phyloP scores from a whole-genome alignment of 1,284 basidiomycete species.

The Tylopilus sp. region DNA sequence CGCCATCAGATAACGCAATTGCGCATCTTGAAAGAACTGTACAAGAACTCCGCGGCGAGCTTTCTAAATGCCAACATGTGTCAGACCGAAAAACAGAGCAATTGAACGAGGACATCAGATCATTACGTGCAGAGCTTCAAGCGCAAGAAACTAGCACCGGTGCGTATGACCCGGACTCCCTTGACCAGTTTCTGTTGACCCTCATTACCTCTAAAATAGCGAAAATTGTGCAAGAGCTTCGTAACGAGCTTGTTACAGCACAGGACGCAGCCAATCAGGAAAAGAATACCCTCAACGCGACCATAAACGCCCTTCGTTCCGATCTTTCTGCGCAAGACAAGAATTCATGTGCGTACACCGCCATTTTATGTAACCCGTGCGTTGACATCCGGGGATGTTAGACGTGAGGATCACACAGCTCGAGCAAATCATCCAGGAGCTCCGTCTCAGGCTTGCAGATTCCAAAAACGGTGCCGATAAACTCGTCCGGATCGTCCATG shows the following conservation, averaged over 20 bases:
- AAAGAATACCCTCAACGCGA: not conserved
- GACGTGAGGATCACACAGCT: not conserved
- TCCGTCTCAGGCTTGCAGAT: not conserved
- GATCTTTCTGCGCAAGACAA: not conserved
- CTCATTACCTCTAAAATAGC: too few relatives aligned
- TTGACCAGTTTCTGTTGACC: too few relatives aligned
- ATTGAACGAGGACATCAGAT: too few relatives aligned
- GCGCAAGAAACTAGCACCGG: too few relatives aligned
- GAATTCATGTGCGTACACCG: not conserved
- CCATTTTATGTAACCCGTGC: not conserved
- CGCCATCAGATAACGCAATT: not conserved
- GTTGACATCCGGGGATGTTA: not conserved
- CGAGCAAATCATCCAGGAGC: not conserved
- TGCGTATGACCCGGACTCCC: too few relatives aligned
- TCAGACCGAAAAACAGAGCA: too few relatives aligned
- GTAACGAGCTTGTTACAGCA: too few relatives aligned
- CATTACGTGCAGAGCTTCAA: too few relatives aligned
- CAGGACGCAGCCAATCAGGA: not conserved
- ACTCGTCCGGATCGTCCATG: not conserved
- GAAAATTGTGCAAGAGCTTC: too few relatives aligned
- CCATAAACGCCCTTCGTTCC: not conserved
- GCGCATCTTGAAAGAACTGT: not conserved
- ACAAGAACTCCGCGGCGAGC: not conserved
- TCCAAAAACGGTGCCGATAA: not conserved
- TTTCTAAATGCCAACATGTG: not conserved